Conservation (phyloP, 495 filamentous ascomycete species). For the Pseudoneurospora amorphoporcata region DNA sequence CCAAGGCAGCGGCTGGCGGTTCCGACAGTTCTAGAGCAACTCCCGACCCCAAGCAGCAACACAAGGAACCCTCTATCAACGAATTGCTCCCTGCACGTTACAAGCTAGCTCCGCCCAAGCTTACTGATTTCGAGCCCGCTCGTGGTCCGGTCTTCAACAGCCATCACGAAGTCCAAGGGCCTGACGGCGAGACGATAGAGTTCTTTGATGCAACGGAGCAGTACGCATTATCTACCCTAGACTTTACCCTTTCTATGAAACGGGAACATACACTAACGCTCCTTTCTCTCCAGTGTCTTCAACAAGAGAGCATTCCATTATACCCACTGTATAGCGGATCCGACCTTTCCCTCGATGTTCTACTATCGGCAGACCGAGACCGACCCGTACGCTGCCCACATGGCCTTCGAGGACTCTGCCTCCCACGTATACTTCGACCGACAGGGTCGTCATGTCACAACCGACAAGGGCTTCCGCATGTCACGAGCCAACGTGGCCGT, state of each 20-base stretch:
- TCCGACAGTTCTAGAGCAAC: constrained; percentile 40
- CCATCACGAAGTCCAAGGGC: constrained; percentile 35
- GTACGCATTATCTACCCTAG: constrained; percentile 29
- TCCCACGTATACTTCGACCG: constrained; percentile 61
- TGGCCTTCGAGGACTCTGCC: constrained; percentile 87
- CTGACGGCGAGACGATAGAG: constrained; percentile 38
- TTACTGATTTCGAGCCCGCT: constrained; percentile 48
- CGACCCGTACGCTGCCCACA: constrained; percentile 64
- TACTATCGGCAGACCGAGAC: constrained; percentile 86
- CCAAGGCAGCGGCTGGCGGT: constrained; percentile 45
- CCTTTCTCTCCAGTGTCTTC: constrained; percentile 48
- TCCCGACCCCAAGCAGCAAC: constrained; percentile 46
- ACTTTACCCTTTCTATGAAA: background rate
- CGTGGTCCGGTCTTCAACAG: constrained; percentile 43
- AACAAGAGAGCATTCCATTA: constrained; percentile 92
- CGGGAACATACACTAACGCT: constrained; percentile 4
- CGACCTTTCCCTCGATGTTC: constrained; percentile 71
- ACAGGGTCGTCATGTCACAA: constrained; percentile 51
- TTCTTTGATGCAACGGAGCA: constrained; percentile 57
- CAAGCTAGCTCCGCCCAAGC: constrained; percentile 47
- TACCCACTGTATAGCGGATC: constrained; percentile 82
- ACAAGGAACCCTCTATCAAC: constrained; percentile 32
- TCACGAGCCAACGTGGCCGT: constrained; percentile 82
- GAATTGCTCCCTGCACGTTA: constrained; percentile 45
- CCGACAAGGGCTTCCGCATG: constrained; percentile 74